These are phyloP conservation scores for Diutina siamensis DNA, from an alignment of 1,139 yeast species.

Conservation along the genomic window DNA sequence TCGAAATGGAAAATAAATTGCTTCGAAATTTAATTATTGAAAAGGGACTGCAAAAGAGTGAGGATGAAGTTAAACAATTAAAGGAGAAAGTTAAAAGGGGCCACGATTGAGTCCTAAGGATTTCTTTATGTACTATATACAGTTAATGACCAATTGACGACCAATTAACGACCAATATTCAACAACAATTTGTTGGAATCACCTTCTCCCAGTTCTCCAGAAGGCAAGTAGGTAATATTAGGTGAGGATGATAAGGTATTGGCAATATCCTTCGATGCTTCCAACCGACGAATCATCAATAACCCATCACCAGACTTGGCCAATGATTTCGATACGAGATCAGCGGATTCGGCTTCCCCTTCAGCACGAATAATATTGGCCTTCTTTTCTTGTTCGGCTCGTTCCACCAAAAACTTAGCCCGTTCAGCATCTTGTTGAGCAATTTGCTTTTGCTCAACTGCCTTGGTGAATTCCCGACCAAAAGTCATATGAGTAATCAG, in stretches of 20 bases:
- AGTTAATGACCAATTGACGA: neutral
- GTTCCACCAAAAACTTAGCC: conserved; percentile 86
- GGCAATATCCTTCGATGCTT: conserved; percentile 34
- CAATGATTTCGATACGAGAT: conserved; percentile 84
- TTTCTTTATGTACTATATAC: conserved; percentile 3
- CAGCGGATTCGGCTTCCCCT: conserved; percentile 99
- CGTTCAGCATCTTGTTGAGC: conserved; percentile 99
- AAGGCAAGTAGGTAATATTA: conserved; percentile 87
- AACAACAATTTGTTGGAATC: conserved; percentile 28
- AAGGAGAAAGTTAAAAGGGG: conserved; percentile 15
- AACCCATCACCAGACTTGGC: conserved; percentile 95
- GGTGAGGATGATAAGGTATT: conserved; percentile 38
- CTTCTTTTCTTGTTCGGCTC: conserved; percentile 95
- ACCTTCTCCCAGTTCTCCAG: conserved; percentile 21
- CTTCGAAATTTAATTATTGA: conserved; percentile 69
- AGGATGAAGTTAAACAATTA: conserved; percentile 26
- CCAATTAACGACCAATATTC: conserved; percentile 24
- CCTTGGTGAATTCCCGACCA: conserved; percentile 94
- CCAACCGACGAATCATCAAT: conserved; percentile 86
- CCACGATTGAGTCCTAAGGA: neutral
- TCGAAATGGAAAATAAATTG: conserved; percentile 46
- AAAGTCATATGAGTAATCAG: conserved; percentile 97
- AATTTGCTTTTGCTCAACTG: conserved; percentile 97
- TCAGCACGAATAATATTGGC: conserved; percentile 95
- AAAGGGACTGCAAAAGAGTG: conserved; percentile 35